Evolutionary conservation across 495 filamentous ascomycete species (phyloP), one percentile per base, ranked within the genome.

Genomic region (Geopyxis carbonaria): DNA sequence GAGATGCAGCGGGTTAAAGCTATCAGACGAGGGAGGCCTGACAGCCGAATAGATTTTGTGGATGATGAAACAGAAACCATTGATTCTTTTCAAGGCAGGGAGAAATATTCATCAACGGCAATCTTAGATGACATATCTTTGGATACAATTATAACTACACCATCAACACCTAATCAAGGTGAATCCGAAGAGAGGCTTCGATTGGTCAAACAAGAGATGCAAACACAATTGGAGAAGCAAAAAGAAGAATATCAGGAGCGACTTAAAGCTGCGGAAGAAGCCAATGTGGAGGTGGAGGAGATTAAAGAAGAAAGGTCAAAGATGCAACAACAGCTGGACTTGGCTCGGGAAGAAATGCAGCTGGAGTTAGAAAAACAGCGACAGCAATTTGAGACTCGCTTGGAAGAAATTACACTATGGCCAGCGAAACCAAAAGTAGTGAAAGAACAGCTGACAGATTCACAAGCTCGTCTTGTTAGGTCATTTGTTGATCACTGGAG

Each of bases 121-220:
- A 99, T 91, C 2, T 67, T 93, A 27, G 89, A 99, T 56, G 93
- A 93, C 57, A 89, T 95, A 53, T 95, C 91, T 10, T 66, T 95
- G 16, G 89, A 99, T 50, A 99, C 91, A 3, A 75, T 75, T 2
- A 68, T 95, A 28, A 99, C 89, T 1, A 80, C 93, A 65, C 89
- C 91, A 4, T 86, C 82, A 1, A 94, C 86, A 1, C 87, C 89
- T 24, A 80, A 74, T 35, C 75, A 73, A 30, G 73, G 71, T 19
- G 86, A 87, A 33, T 64, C 65, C 4, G 80, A 83, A 31, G 75
- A 83, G 23, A 68, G 70, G 31, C 59, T 93, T 35, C 70, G 74
- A 38, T 69, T 78, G 36, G 76, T 81, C 27, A 72, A 75, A 29
- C 81, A 92, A 44, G 81, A 80, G 41, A 86, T 93, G 82, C 84